Evolutionary conservation across 1,284 basidiomycete genomes (phyloP).

Genomic region (Kwoniella shivajii): DNA sequence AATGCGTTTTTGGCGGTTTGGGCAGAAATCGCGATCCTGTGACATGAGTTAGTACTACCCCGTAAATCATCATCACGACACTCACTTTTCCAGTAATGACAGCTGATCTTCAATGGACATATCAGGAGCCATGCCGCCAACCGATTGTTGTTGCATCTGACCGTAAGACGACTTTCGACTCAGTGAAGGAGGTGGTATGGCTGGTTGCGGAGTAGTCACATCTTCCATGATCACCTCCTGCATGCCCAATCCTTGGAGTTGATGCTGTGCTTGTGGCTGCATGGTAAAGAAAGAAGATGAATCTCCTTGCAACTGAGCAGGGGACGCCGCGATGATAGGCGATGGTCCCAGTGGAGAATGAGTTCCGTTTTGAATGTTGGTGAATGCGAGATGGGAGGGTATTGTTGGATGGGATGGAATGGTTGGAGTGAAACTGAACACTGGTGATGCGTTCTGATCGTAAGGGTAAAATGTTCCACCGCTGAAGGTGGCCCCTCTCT

Average conservation of each 20-base stretch:
- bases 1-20: constrained; percentile 45
- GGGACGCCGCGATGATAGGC: constrained; percentile 29
- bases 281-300: constrained; percentile 10
- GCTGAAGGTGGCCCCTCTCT: constrained; percentile 48
- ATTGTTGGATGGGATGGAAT: constrained; percentile 24
- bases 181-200: constrained; percentile 11
- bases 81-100: constrained; percentile 45
- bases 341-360: constrained; percentile 31
- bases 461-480: constrained; percentile 35
- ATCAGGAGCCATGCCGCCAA: constrained; percentile 18
- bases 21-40: constrained; percentile 44
- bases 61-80: no score
- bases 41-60: neutral
- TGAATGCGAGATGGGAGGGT: constrained; percentile 42
- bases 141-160: constrained; percentile 8
- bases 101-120: constrained; percentile 39
- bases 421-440: constrained; percentile 13
- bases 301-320: constrained; percentile 15
- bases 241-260: constrained; percentile 13
- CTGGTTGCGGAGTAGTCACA: constrained; percentile 30
- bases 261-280: neutral
- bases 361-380: constrained; percentile 26
- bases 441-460: constrained; percentile 19
- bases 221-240: constrained; percentile 45
- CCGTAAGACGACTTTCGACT: constrained; percentile 22